Conservation (phyloP, 75 land plant species). For the Pinus tabuliformis region DNA sequence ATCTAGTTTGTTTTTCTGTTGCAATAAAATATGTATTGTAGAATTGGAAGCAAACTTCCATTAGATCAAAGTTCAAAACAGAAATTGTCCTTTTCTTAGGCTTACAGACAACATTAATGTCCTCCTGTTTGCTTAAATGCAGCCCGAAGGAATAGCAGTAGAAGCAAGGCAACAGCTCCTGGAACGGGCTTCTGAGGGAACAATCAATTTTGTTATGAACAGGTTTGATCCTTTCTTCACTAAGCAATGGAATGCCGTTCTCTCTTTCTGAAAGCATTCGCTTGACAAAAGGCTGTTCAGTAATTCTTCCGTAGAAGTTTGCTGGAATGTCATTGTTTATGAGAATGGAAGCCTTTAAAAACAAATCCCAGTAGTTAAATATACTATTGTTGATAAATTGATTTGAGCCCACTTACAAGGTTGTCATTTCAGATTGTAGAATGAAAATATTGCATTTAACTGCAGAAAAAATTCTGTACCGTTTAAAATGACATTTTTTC, state of each 20-base stretch:
- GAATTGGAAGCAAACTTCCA: neutral
- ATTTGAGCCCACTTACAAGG: neutral
- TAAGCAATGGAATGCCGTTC: neutral
- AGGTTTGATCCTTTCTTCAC: constrained; percentile 31
- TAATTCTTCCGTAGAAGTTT: neutral
- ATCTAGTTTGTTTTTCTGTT: neutral
- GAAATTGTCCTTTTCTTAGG: neutral
- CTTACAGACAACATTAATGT: neutral
- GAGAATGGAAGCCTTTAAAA: neutral
- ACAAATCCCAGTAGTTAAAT: neutral
- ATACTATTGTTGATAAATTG: neutral
- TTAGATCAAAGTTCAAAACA: neutral
- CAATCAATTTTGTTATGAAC: constrained; percentile 87
- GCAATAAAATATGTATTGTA: neutral
- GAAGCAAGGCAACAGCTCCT: constrained; percentile 74
- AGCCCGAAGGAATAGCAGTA: constrained; percentile 80
- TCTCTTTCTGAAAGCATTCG: neutral
- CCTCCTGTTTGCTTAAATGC: constrained; percentile 5
- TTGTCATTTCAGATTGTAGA: neutral
- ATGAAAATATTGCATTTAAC: neutral
- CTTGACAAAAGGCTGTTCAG: neutral
- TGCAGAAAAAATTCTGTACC: neutral
- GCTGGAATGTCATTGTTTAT: neutral
- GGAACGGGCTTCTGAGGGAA: constrained; percentile 76
- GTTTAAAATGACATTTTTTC: neutral